phyloP scores from a whole-genome alignment of 2,329 filamentous ascomycete species.

The Aspergillus texensis region DNA sequence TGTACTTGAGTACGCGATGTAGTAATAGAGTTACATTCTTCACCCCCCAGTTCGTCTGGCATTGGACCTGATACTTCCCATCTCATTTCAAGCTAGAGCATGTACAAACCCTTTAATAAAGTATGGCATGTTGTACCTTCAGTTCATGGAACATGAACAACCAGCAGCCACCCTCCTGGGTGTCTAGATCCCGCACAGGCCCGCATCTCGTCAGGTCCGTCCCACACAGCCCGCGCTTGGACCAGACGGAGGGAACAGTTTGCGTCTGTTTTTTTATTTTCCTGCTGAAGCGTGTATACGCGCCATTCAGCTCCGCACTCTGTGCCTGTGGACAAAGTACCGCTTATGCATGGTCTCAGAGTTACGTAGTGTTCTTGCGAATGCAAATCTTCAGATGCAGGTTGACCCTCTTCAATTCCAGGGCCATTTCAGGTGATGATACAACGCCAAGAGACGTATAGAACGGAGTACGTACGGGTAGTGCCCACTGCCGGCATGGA shows the following conservation, averaged over 20 bases:
- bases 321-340: conserved; percentile 1
- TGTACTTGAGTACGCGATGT: neutral
- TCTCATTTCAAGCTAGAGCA: neutral
- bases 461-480: neutral
- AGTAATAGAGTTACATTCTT: conserved; percentile 6
- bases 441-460: conserved; percentile 1
- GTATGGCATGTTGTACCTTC: neutral
- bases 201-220: conserved; percentile 13
- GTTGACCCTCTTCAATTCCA: neutral
- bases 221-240: conserved; percentile 18
- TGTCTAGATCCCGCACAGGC: conserved; percentile 14
- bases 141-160: neutral
- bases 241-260: conserved; percentile 7
- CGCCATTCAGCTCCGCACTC: neutral
- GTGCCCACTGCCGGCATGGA: neutral
- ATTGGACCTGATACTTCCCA: neutral
- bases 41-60: neutral
- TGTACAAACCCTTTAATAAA: conserved; percentile 4
- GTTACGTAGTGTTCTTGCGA: conserved; percentile 1
- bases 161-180: neutral
- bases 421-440: neutral
- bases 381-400: neutral
- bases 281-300: neutral
- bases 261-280: neutral
- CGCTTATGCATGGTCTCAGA: neutral